Base-by-base conservation (phyloP, 495 filamentous ascomycete species). In the Glonium stellatum region DNA sequence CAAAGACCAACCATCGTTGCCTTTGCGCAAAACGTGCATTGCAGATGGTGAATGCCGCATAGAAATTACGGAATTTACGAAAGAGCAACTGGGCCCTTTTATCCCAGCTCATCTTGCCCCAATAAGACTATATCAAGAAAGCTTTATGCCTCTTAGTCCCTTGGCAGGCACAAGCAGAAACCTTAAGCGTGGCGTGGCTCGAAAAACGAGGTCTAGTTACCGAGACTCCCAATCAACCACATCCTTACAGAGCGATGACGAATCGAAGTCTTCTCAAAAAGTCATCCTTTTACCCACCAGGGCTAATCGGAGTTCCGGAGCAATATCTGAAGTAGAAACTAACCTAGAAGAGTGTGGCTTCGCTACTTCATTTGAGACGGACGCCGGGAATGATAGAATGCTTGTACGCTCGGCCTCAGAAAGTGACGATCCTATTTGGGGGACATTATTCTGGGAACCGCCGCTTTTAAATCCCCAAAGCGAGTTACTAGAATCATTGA, bases 401-500 rank as follows among this genome's bases (percentile, higher is more conserved):
- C 50, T 31, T 8, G 13, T 54, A 5, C 18, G 5, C 11, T 36
- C 50, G 9, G 6, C 21, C 5, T n/a, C 10, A 12, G 13, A 22
- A 10, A 22, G 23, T 48, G 27, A 47, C n/a, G 55, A 57, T 8
- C 21, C 35, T 12, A 5, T 60, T 10, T 35, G 37, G n/a, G 52
- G 58, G 34, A 60, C 58, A 10, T 42, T 60, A 15, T 60, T 60
- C 35, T 60, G 58, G 58, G 58, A 60, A 54, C 58, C 58, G 10
- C 50, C 58, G 12, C 39, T 42, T 10, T 50, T 39, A 3, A 9
- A 31, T 15, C 21, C 25, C 13, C 31, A 50, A 1, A 60, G 58
- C 39, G 58, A 60, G 49, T 49, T 60, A 9, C 50, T 54, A 5
- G 5, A 18, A 25, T 52, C 58, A 15, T 37, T 60, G 22, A 54